phyloP scores from a whole-genome alignment of 306 rosid genomes.

The Cucurbita argyrosperma region DNA sequence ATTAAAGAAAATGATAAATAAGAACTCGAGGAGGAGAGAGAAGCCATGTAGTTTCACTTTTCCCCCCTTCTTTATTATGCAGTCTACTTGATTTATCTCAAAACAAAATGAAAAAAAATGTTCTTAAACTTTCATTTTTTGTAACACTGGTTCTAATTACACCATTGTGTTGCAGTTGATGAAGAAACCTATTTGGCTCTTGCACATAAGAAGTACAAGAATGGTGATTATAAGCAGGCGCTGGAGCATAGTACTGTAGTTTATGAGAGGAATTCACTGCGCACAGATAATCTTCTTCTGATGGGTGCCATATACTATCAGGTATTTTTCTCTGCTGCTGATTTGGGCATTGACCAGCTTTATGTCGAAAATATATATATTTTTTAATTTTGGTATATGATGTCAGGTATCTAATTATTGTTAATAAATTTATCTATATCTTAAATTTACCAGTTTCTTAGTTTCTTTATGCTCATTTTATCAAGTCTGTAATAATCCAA shows the following conservation, averaged over 20 bases:
- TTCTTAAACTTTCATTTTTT: background rate
- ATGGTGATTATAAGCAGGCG: constrained; percentile 79
- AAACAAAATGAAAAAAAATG: background rate
- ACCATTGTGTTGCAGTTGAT: constrained; percentile 48
- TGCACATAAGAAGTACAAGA: constrained; percentile 87
- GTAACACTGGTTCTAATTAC: background rate
- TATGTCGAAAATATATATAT: background rate
- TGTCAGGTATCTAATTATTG: background rate
- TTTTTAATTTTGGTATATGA: background rate
- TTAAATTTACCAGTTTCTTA: background rate
- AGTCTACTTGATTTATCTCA: background rate
- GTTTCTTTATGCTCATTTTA: background rate
- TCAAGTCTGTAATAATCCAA: background rate
- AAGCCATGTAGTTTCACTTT: background rate
- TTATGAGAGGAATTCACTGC: constrained; percentile 69
- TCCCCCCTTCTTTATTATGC: too few relatives aligned
- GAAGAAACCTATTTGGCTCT: constrained; percentile 68
- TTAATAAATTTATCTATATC: background rate
- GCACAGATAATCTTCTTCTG: constrained; percentile 85
- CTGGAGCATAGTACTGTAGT: constrained; percentile 68
- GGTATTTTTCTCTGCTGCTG: constrained; percentile 28
- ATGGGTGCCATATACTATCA: constrained; percentile 93
- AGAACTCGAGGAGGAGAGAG: background rate
- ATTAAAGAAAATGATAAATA: background rate
- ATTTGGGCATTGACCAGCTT: background rate